Conservation (phyloP, 805 yeast genomes). For the Sugiyamaella qingdaonensis region DNA sequence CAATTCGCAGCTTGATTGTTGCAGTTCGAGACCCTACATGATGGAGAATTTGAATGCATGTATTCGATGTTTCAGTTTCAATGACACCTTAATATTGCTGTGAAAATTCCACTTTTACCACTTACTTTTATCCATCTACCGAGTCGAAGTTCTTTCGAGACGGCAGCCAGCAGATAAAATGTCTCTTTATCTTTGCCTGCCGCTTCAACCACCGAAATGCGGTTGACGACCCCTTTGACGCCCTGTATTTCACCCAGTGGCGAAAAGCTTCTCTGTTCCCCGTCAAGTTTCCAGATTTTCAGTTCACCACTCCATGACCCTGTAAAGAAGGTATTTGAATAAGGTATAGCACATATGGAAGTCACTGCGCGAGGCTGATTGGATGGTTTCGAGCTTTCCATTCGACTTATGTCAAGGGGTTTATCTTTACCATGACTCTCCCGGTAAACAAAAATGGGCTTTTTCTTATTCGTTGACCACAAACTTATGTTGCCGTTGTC, state of each 20-base stretch:
- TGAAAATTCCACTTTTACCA: slow-evolving; percentile 71
- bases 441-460: slow-evolving; percentile 67
- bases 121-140: slow-evolving; percentile 74
- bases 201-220: slow-evolving; percentile 24
- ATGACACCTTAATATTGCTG: slow-evolving; percentile 8
- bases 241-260: slow-evolving; percentile 52
- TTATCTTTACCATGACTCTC: slow-evolving; percentile 73
- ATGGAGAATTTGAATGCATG: too few species aligned
- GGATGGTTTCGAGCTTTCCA: slow-evolving; percentile 25
- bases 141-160: slow-evolving; percentile 79
- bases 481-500: slow-evolving; percentile 88
- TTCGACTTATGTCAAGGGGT: slow-evolving; percentile 41
- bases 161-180: slow-evolving; percentile 52
- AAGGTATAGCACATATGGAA: slow-evolving; percentile 75
- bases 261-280: slow-evolving; percentile 57
- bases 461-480: slow-evolving; percentile 90
- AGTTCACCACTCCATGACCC: slow-evolving; percentile 86
- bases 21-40: too few species aligned
- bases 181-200: slow-evolving; percentile 40
- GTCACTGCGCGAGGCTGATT: slow-evolving; percentile 92
- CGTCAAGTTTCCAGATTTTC: slow-evolving; percentile 72
- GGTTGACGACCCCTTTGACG: slow-evolving; percentile 57
- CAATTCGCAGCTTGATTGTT: too few species aligned
- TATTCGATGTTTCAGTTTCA: too few species aligned
- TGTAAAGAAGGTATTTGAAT: slow-evolving; percentile 72